phyloP scores from a whole-genome alignment of 2,329 filamentous ascomycete species.

The Fragosphaeria purpurea region DNA sequence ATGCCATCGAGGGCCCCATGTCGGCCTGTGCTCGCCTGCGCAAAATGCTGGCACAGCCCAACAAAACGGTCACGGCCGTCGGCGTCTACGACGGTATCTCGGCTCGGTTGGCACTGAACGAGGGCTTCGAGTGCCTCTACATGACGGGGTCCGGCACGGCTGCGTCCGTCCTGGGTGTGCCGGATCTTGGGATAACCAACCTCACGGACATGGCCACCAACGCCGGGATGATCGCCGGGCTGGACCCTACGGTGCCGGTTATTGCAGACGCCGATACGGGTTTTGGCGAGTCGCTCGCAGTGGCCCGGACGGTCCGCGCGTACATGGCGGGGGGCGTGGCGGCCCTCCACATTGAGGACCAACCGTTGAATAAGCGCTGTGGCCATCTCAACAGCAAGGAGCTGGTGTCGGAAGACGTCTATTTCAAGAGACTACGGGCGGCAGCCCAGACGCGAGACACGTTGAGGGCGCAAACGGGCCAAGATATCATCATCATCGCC shows the following conservation, averaged over 20 bases:
- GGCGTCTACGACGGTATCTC: slow-evolving; percentile 61
- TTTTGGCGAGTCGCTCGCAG: slow-evolving; percentile 43
- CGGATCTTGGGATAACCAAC: slow-evolving; percentile 53
- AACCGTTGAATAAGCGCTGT: slow-evolving; percentile 54
- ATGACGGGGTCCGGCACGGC: slow-evolving; percentile 58
- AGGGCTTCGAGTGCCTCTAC: slow-evolving; percentile 55
- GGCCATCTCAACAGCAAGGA: slow-evolving; percentile 54
- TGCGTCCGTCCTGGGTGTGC: slow-evolving; percentile 49
- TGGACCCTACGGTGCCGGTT: slow-evolving; percentile 44
- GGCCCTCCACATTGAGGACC: slow-evolving; percentile 53
- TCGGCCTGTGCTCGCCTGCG: slow-evolving; percentile 2
- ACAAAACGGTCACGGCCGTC: slow-evolving; percentile 45
- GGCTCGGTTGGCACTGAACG: slow-evolving; percentile 49
- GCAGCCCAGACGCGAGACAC: slow-evolving; percentile 38
- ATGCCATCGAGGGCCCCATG: background rate
- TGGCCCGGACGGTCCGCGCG: slow-evolving; percentile 33
- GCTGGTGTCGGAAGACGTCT: slow-evolving; percentile 42
- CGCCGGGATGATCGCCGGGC: slow-evolving; percentile 54
- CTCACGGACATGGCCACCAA: slow-evolving; percentile 53
- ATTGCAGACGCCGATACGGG: slow-evolving; percentile 54
- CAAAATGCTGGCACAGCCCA: slow-evolving; percentile 22
- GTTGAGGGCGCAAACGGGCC: slow-evolving; percentile 21
- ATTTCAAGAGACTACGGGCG: slow-evolving; percentile 44
- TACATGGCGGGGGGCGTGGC: slow-evolving; percentile 48
- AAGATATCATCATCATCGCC: slow-evolving; percentile 55